Base-by-base conservation (phyloP, 2,329 filamentous ascomycete genomes). In the Colletotrichum sp. region DNA sequence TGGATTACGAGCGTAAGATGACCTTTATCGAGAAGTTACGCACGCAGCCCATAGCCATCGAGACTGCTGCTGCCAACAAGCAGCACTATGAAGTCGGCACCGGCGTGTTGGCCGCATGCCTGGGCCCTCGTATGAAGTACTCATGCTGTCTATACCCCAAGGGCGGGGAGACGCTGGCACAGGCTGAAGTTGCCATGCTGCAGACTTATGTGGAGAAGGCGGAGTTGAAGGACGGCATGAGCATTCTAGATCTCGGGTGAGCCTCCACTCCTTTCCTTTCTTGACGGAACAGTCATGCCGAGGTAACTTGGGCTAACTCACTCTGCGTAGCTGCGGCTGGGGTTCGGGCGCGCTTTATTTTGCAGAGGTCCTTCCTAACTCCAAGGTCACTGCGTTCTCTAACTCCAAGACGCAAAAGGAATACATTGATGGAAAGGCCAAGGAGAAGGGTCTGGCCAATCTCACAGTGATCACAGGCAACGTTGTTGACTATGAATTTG, bases 81-180 rank as follows among this genome's bases (percentile, higher is more conserved):
- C 93, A 95, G 87, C 93, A 95, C 83, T 95, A 95, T 81, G 93
- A 95, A 84, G 93, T 95, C 55, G 92, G 91, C 52, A 93, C 93
- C 0, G 91, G 91, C 5, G 90, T 94, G 29, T 83, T 95, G 55
- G 84, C 85, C 32, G 90, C 89, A 32, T 92, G 89, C 82, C 85
- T 95, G 15, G 93, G 93, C 1, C 91, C 92, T 6, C 86, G 92
- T 71, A 94, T 95, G 92, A 95, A 95, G 87, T 95, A 94, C 82
- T 92, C 90, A n/a, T 89, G 87, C 78, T 93, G 91, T 81, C 85
- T 93, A 80, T 95, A 95, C 82, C 89, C 90, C 6, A 90, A 89
- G 76, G 92, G 91, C 19, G 85, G 86, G 76, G 90, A 93, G 85
- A 93, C 89, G n/a, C 83, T 94, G 69, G 92, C 87, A 3, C 87